Base-by-base conservation (phyloP, 352 stramenopile genomes). In the Pythium aphanidermatum region DNA sequence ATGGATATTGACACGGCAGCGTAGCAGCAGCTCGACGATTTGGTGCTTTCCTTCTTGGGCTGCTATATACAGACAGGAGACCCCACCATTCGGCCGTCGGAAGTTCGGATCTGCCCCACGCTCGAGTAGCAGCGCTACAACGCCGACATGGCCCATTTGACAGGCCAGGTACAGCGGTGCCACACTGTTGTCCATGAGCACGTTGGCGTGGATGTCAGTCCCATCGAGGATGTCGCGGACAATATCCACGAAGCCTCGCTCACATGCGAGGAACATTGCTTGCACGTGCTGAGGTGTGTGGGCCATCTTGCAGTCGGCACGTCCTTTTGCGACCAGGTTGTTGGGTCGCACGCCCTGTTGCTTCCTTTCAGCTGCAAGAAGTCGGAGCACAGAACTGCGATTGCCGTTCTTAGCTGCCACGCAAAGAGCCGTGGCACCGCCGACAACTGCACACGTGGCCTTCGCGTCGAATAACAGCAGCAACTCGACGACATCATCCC, bases 41-140 rank as follows among this genome's bases (percentile, higher is more conserved):
- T 55, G 29, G 38, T 63, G 40, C 41, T 93, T 84, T 28, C 82
- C 82, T 30, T 93, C 81, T 36, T 93, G 81, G 3, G 77, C 74
- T 10, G 81, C 81, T 26, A 93, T 93, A 56, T 93, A 93, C 27
- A 93, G 49, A 34, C 81, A 91, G 0, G 74, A 86, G 27, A 93
- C 81, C 5, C 81, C 77, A 8, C 77, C 74, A 4, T 59, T 46
- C 0, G 70, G 70, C 0, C 81, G 74, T 8, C 62, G 68, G 32
- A 91, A 93, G 51, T 67, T 80, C 0, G 75, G 72, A 52, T 86
- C 57, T 3, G 78, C 81, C 0, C 77, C 68, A 21, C 69, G 70
- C 21, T 57, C 46, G 13, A 90, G 56, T 24, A 93, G 55, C 23
- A 86, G 32, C 16, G 72, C 58, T 4, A 77, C 79, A 16, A 91